Evolutionary conservation across 1,284 basidiomycete genomes (phyloP), one percentile per base, ranked within the genome.

Genomic region (Rhizoctonia solani): DNA sequence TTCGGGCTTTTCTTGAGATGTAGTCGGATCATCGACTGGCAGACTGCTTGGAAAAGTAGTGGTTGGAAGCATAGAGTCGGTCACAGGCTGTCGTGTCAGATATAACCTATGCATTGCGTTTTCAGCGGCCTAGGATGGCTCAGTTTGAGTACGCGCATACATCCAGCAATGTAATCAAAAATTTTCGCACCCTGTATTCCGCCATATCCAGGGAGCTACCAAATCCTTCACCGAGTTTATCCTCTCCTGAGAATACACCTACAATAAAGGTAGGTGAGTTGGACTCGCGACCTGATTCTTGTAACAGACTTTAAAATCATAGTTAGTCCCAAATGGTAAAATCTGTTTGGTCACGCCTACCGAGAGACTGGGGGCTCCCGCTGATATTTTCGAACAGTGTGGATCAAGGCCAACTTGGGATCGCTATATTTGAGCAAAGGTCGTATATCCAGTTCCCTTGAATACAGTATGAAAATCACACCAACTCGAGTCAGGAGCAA

Each of bases 201-300:
- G 95, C 95, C 96, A 99, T 99, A 75, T 86, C 87, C 68, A 98
- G 81, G 16, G 92, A 94, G 72, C 87, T 92, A 53, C 97, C 97
- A 74, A 94, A 94, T 6, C 95, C 95, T 79, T 99, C 95, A 13
- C 96, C 94, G 1, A 99, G 84, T 79, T 98, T 88, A 71, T 91
- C 89, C 21, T 85, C 85, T 5, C 90, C 90, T n/a, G 92, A 91
- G 77, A 87, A 98, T 54, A 97, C 89, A 23, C 95, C 96, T 9
- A 98, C 90, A 14, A 98, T 91, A 76, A 93, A 99, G 42, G 97
- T 84, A 0, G 96, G 95, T 5, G 91, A 89, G 73, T 92, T 92
- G 2, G 92, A 91, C 71, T 87, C 85, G 53, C 93, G 86, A 74
- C 96, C 96, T 0, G 94, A 94, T 77, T 98, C 96, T 72, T 92